Percentiles rank a stretch among this genome's conserved stretches.
These are phyloP conservation scores for Aureobasidium sp. DNA, from an alignment of 2,329 filamentous ascomycete genomes.

Conservation along the genomic window DNA sequence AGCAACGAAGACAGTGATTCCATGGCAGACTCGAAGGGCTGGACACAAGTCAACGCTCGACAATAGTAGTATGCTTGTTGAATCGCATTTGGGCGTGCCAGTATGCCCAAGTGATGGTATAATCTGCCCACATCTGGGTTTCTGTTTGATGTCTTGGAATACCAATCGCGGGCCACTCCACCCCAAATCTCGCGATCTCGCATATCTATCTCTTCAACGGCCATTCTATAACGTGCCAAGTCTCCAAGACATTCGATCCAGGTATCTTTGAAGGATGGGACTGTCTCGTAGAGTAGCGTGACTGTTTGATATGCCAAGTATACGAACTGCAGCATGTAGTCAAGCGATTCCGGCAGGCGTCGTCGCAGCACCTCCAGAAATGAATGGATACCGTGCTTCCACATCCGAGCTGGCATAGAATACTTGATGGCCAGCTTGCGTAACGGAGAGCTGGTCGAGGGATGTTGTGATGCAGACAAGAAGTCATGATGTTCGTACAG, in stretches of 20 bases:
- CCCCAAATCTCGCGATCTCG: conserved; percentile 75
- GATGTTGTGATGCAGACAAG: conserved; percentile 81
- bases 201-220: conserved; percentile 73
- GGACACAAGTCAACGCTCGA: conserved; percentile 61
- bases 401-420: conserved; percentile 88
- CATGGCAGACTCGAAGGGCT: conserved; percentile 60
- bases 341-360: conserved; percentile 66
- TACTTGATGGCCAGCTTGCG: conserved; percentile 69
- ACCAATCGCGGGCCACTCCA: conserved; percentile 74
- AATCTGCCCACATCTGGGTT: conserved; percentile 69
- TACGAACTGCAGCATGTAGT: conserved; percentile 88
- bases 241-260: conserved; percentile 95
- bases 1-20: conserved; percentile 67
- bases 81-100: conserved; percentile 62
- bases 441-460: conserved; percentile 63
- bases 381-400: conserved; percentile 75
- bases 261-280: conserved; percentile 73
- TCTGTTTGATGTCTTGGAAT: conserved; percentile 70
- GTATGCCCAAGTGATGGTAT: conserved; percentile 81
- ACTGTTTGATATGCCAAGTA: conserved; percentile 88
- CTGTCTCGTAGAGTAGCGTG: conserved; percentile 77
- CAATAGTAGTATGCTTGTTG: conserved; percentile 67
- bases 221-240: conserved; percentile 79
- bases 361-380: conserved; percentile 51
- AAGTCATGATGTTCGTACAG: conserved; percentile 44